Base-by-base conservation (phyloP, 208 protist species). In the Leishmania tarentolae region DNA sequence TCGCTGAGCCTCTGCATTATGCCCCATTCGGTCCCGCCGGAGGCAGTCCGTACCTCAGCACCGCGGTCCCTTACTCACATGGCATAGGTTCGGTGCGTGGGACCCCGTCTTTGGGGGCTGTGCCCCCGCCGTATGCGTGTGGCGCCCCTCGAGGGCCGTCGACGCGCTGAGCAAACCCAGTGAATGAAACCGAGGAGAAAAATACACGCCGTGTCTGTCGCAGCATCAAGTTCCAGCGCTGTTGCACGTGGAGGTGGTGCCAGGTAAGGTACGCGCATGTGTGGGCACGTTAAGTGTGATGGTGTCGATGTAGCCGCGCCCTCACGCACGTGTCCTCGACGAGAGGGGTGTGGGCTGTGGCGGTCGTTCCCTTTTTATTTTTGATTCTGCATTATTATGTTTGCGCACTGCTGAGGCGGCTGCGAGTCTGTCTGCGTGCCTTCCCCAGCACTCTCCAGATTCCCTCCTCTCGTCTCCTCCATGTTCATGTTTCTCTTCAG, bases 61-160 rank as follows among this genome's bases (percentile, higher is more conserved):
- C 80, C 6, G 31, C 84, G 0, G 50, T 50, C 24, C 73, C 85
- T 6, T 88, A 84, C 75, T 61, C 85, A 37, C 80, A 83, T 31
- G 83, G 76, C 42, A 61, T 86, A 13, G 75, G 71, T 19, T 87
- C 83, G 5, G 17, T 90, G 75, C 87, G 87, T 5, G 84, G 87
- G 21, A 88, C 88, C 24, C 88, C 83, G 59, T 81, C 72, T 17
- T 83, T 84, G 44, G 66, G 46, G 11, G 74, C 86, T 19, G 83
- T 82, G 4, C 88, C 88, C 35, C 88, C 88, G 8, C 88, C 88
- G 47, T 92, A 92, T 71, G 59, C 56, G 59, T 71, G 72, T 28
- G 82, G 71, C 28, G 40, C 35, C 1, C 75, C 69, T 28, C 28
- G 53, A 69, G 56, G 24, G 19, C 74, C 37, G 11, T 21, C 74